Conservation (phyloP, 2,329 filamentous ascomycete genomes). For the Fusarium musae region DNA sequence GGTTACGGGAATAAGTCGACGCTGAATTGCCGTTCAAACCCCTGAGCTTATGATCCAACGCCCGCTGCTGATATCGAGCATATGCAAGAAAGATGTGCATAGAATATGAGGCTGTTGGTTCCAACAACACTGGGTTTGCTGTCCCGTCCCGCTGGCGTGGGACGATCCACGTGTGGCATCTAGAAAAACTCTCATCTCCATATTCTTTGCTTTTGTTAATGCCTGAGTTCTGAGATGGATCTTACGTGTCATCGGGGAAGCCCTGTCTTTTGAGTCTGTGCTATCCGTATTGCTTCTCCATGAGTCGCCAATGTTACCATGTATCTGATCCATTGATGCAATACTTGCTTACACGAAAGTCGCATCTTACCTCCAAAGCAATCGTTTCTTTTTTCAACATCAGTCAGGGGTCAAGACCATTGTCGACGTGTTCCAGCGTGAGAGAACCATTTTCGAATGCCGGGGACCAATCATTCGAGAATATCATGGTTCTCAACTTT, state of each 20-base stretch:
- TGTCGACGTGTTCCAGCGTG: background rate
- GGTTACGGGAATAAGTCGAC: background rate
- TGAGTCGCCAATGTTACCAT: constrained; percentile 2
- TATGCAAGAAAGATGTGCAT: background rate
- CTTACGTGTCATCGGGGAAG: constrained; percentile 16
- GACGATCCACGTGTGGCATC: constrained; percentile 33
- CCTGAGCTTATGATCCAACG: constrained; percentile 11
- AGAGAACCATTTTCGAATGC: background rate
- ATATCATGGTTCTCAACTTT: background rate
- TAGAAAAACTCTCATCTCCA: constrained; percentile 11
- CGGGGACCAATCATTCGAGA: constrained; percentile 7
- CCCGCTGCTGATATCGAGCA: background rate
- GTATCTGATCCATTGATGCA: background rate
- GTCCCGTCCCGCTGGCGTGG: constrained; percentile 32
- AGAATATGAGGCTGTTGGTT: constrained; percentile 21
- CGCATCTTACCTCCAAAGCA: constrained; percentile 3
- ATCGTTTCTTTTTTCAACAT: background rate
- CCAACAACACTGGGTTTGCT: constrained; percentile 6
- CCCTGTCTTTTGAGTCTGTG: constrained; percentile 5
- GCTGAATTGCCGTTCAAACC: background rate
- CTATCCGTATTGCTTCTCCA: constrained; percentile 2
- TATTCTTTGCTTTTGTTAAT: constrained; percentile 13
- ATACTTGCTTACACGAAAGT: constrained; percentile 3
- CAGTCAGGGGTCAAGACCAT: background rate
- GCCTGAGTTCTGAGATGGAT: background rate